These are phyloP conservation scores for Rhizophagus prolifer DNA, from an alignment of 192 early-diverging fungal species.

Conservation along the genomic window DNA sequence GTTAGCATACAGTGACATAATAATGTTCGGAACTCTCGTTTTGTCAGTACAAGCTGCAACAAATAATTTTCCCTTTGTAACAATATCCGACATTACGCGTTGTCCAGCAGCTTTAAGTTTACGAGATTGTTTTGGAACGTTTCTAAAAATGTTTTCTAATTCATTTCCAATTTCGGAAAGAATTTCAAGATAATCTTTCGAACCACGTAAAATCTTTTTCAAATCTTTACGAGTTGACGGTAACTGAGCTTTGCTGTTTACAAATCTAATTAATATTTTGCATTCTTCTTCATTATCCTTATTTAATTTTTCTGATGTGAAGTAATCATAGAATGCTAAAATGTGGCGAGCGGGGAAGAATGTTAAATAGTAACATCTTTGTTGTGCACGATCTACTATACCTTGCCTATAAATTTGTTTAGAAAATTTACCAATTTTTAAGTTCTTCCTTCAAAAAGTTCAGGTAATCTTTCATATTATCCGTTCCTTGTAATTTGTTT, in stretches of 20 bases:
- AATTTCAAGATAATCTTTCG: background rate
- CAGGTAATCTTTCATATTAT: conserved; percentile 14
- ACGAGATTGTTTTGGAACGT: background rate
- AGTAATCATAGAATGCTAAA: conserved; percentile 29
- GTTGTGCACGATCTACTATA: background rate
- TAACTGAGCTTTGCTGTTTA: background rate
- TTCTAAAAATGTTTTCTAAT: background rate
- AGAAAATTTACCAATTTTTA: background rate
- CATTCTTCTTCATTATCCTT: background rate
- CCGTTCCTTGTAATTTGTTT: background rate
- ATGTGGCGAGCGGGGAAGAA: conserved; percentile 23
- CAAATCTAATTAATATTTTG: background rate
- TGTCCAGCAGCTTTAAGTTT: background rate
- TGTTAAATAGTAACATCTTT: conserved; percentile 26
- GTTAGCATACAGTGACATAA: conserved; percentile 29
- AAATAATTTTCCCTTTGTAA: conserved; percentile 24
- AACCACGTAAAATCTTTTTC: background rate
- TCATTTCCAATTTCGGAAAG: background rate
- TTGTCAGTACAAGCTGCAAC: conserved; percentile 28
- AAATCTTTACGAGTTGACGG: background rate
- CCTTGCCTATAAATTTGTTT: background rate
- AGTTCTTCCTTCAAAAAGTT: conserved; percentile 6
- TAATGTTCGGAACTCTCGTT: conserved; percentile 16
- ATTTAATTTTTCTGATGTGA: conserved; percentile 4
- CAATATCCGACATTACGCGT: conserved; percentile 17